A percentile compares a stretch with the other conserved stretches of the same genome.
phyloP scores from a whole-genome alignment of 306 rosid species.

The Dryas octopetala region DNA sequence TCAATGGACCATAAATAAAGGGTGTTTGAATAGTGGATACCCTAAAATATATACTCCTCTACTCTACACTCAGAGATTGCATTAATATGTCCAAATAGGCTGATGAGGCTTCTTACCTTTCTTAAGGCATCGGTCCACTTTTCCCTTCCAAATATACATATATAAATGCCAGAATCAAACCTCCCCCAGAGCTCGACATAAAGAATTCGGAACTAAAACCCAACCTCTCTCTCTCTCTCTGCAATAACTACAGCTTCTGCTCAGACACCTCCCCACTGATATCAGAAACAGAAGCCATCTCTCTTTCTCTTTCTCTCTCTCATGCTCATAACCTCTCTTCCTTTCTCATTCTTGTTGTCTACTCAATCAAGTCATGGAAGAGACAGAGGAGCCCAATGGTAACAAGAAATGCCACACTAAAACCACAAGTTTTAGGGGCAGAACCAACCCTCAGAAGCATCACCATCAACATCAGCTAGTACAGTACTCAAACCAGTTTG shows the following conservation, averaged over 20 bases:
- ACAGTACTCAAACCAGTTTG: constrained; percentile 56
- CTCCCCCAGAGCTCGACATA: constrained; percentile 32
- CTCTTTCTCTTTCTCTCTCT: constrained; percentile 24
- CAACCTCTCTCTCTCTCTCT: constrained; percentile 31
- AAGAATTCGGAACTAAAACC: constrained; percentile 44
- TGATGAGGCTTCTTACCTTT: background rate
- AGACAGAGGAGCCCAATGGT: constrained; percentile 61
- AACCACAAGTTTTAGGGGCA: constrained; percentile 41
- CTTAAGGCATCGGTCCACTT: constrained; percentile 10
- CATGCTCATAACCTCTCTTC: constrained; percentile 24
- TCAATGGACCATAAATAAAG: constrained; percentile 29
- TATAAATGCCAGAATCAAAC: constrained; percentile 26
- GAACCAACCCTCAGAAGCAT: constrained; percentile 51
- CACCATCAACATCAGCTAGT: constrained; percentile 48
- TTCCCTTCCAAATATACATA: constrained; percentile 17
- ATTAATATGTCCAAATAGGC: background rate
- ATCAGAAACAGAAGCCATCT: constrained; percentile 19
- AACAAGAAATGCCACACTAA: constrained; percentile 57
- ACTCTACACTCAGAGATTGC: background rate
- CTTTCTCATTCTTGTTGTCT: constrained; percentile 24
- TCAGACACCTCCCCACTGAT: constrained; percentile 32
- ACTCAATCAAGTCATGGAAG: constrained; percentile 61
- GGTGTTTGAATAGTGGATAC: constrained; percentile 25
- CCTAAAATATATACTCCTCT: background rate
- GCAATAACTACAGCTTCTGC: constrained; percentile 44